Percentiles rank a stretch among this genome's conserved stretches.
These are phyloP conservation scores for Haemoproteus tartakovskyi DNA, from an alignment of 169 alveolate species.

Conservation along the genomic window DNA sequence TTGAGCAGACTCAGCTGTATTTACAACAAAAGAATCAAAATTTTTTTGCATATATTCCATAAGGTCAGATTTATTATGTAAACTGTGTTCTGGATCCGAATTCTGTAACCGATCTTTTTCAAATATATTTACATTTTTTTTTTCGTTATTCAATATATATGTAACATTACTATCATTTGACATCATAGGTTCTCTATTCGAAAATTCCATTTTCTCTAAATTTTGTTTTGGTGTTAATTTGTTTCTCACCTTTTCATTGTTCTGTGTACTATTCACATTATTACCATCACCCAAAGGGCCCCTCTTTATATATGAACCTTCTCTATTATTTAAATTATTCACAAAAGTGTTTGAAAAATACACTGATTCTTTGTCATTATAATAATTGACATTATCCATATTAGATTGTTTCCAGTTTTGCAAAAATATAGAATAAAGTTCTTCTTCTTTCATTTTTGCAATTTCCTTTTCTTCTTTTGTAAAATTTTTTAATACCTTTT, in stretches of 20 bases:
- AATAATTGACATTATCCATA: background rate
- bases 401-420: slow-evolving; percentile 54
- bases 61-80: too few species aligned
- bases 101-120: too few species aligned
- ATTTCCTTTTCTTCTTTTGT: slow-evolving; percentile 57
- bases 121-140: too few species aligned
- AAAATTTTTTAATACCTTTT: slow-evolving; percentile 36
- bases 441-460: slow-evolving; percentile 60
- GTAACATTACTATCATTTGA: too few species aligned
- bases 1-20: too few species aligned
- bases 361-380: background rate
- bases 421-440: slow-evolving; percentile 61
- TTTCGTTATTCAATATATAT: too few species aligned
- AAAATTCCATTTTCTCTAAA: too few species aligned
- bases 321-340: slow-evolving; percentile 12
- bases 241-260: background rate
- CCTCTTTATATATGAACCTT: background rate
- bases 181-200: too few species aligned
- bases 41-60: too few species aligned
- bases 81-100: too few species aligned
- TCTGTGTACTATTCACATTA: background rate
- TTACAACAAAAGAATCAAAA: too few species aligned
- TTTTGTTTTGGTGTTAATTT: too few species aligned
- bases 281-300: background rate
- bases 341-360: slow-evolving; percentile 18